phyloP scores from a whole-genome alignment of 2,329 filamentous ascomycete species.

The Lecanicillium sp. region DNA sequence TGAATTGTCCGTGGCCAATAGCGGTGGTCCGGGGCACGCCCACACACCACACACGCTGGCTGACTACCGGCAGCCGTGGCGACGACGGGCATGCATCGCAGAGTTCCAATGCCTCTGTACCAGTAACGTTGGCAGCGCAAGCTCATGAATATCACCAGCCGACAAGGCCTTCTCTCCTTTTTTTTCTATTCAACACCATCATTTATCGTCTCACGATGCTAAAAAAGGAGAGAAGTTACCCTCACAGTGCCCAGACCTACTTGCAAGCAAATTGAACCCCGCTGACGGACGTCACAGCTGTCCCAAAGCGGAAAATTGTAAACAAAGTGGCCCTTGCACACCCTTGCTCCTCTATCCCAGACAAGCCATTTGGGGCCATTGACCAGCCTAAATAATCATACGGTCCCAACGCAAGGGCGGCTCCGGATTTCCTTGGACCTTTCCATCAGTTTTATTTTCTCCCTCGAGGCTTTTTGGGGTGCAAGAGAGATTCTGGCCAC shows the following conservation, averaged over 20 bases:
- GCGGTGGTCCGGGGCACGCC: too few species aligned
- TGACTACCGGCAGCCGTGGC: conserved; percentile 10
- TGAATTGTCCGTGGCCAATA: neutral
- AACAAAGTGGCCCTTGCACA: conserved; percentile 30
- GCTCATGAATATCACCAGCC: neutral
- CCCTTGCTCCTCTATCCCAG: conserved; percentile 24
- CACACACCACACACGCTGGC: neutral
- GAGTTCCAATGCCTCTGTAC: neutral
- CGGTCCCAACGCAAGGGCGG: conserved; percentile 6
- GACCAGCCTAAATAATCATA: conserved; percentile 11
- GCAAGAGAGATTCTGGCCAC: too few species aligned
- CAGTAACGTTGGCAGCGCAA: neutral
- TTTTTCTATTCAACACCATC: conserved; percentile 11
- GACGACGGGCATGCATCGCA: neutral
- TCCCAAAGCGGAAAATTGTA: conserved; percentile 31
- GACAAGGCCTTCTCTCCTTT: neutral
- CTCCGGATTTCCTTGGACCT: neutral
- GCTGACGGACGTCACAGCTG: conserved; percentile 19
- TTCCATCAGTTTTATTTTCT: conserved; percentile 3
- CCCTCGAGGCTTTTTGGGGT: too few species aligned
- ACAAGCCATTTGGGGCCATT: conserved; percentile 19
- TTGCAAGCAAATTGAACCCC: conserved; percentile 9
- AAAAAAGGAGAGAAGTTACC: conserved; percentile 11
- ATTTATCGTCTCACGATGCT: conserved; percentile 14
- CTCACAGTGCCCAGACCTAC: conserved; percentile 8